These are phyloP conservation scores for Lecanicillium sp. DNA, from an alignment of 2,329 filamentous ascomycete species.

Conservation along the genomic window DNA sequence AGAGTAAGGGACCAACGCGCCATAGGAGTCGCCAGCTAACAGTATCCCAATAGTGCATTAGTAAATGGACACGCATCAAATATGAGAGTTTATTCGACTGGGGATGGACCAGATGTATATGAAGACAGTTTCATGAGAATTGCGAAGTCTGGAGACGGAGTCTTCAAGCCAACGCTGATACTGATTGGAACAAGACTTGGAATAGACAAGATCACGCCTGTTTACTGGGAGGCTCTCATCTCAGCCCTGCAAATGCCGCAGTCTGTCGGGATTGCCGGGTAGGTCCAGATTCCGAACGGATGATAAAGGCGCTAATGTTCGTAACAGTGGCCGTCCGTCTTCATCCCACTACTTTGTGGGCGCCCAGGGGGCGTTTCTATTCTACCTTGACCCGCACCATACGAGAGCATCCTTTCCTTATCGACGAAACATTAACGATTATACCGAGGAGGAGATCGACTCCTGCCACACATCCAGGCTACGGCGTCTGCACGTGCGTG, in stretches of 20 bases:
- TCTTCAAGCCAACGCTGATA: constrained; percentile 77
- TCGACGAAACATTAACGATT: constrained; percentile 44
- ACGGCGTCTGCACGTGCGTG: constrained; percentile 71
- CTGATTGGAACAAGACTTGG: constrained; percentile 83
- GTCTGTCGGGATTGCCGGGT: constrained; percentile 95
- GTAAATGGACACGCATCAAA: constrained; percentile 55
- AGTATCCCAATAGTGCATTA: constrained; percentile 52
- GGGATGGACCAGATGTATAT: constrained; percentile 86
- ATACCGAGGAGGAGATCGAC: constrained; percentile 64
- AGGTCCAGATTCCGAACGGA: constrained; percentile 21
- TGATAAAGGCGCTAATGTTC: background rate
- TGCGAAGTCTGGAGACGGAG: constrained; percentile 56
- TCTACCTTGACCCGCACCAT: constrained; percentile 91
- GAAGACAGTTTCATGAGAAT: constrained; percentile 78
- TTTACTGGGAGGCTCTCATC: constrained; percentile 92
- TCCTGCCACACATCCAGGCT: constrained; percentile 84
- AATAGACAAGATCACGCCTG: constrained; percentile 87
- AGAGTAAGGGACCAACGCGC: constrained; percentile 49
- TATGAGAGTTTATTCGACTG: constrained; percentile 79
- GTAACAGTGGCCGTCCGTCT: constrained; percentile 71
- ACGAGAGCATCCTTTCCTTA: constrained; percentile 68
- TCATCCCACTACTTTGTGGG: constrained; percentile 64
- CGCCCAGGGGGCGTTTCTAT: constrained; percentile 64
- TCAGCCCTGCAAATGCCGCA: constrained; percentile 78
- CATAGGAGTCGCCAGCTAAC: background rate